A percentile compares a stretch with the other conserved stretches of the same genome.
These are phyloP conservation scores for Diaporthe sp. DNA, from an alignment of 2,329 filamentous ascomycete species.

Conservation along the genomic window DNA sequence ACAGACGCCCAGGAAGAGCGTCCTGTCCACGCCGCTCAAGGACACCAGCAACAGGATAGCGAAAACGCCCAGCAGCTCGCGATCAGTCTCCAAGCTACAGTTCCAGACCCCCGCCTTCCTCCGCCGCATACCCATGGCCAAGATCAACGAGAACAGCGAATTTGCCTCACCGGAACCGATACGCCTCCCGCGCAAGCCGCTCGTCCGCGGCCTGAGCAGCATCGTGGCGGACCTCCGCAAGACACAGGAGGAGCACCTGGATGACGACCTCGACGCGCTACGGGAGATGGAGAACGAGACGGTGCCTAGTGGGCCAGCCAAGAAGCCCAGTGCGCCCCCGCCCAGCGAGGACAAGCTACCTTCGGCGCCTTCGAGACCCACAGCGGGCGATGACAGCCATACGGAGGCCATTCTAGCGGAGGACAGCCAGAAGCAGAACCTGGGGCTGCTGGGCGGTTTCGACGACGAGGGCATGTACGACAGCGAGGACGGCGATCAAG, in stretches of 20 bases:
- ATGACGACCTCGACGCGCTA: constrained; percentile 81
- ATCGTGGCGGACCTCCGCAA: constrained; percentile 79
- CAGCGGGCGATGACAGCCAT: constrained; percentile 22
- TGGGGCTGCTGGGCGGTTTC: constrained; percentile 68
- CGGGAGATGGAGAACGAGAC: constrained; percentile 72
- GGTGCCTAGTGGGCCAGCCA: background rate
- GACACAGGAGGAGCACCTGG: constrained; percentile 76
- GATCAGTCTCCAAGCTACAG: constrained; percentile 65
- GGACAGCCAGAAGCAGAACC: constrained; percentile 57
- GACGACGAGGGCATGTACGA: constrained; percentile 73
- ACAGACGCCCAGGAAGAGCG: constrained; percentile 29
- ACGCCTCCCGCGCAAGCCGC: constrained; percentile 68
- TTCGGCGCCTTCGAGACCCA: background rate
- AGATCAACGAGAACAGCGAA: constrained; percentile 68
- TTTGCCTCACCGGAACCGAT: constrained; percentile 63
- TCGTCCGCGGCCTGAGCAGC: constrained; percentile 79
- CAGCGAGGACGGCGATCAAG: constrained; percentile 63
- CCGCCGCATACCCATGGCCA: constrained; percentile 63
- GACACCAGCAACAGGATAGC: constrained; percentile 53
- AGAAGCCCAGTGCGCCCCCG: constrained; percentile 30
- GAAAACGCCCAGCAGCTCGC: constrained; percentile 56
- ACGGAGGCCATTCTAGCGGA: constrained; percentile 55
- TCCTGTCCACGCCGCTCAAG: constrained; percentile 68
- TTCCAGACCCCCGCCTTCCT: constrained; percentile 81
- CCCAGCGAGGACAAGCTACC: background rate